These are phyloP conservation scores for Trametes meyenii DNA, from an alignment of 768 basidiomycete species.

Conservation along the genomic window DNA sequence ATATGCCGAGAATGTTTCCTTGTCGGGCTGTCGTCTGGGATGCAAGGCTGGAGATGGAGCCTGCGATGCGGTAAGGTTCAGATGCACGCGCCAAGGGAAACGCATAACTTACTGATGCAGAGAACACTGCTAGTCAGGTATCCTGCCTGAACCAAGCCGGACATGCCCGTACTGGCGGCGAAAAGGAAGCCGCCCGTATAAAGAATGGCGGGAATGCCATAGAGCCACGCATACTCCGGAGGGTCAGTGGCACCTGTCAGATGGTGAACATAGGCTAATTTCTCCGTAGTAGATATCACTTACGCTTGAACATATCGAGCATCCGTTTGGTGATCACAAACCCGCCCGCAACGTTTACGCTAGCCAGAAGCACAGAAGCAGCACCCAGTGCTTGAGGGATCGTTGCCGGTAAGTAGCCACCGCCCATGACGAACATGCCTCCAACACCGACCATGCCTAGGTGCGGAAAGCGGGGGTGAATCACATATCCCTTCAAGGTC, in stretches of 20 bases:
- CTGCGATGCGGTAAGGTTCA: slow-evolving; percentile 38
- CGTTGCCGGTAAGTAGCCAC: slow-evolving; percentile 80
- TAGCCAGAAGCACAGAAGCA: slow-evolving; percentile 81
- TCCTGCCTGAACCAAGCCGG: slow-evolving; percentile 85
- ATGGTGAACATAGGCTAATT: not conserved
- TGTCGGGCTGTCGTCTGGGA: slow-evolving; percentile 84
- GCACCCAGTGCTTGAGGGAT: slow-evolving; percentile 81
- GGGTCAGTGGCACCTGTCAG: slow-evolving; percentile 74
- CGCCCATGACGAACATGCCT: slow-evolving; percentile 90
- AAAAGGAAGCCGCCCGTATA: slow-evolving; percentile 84
- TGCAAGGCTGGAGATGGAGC: slow-evolving; percentile 75
- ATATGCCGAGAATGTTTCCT: slow-evolving; percentile 87
- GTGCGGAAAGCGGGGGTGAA: slow-evolving; percentile 2
- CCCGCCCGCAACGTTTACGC: slow-evolving; percentile 86
- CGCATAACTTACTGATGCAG: slow-evolving; percentile 63
- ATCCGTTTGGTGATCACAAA: slow-evolving; percentile 91
- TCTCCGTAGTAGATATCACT: slow-evolving; percentile 20
- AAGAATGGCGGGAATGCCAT: slow-evolving; percentile 75
- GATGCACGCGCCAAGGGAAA: not conserved
- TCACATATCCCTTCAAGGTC: not conserved
- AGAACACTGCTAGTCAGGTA: slow-evolving; percentile 85
- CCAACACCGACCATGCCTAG: slow-evolving; percentile 78
- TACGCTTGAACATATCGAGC: slow-evolving; percentile 92
- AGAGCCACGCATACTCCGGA: slow-evolving; percentile 86
- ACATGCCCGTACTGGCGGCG: slow-evolving; percentile 83